Percentiles rank a stretch among this genome's conserved stretches.
Evolutionary conservation across 2,329 filamentous ascomycete species (phyloP).

Genomic region (Emericellopsis atlantica): DNA sequence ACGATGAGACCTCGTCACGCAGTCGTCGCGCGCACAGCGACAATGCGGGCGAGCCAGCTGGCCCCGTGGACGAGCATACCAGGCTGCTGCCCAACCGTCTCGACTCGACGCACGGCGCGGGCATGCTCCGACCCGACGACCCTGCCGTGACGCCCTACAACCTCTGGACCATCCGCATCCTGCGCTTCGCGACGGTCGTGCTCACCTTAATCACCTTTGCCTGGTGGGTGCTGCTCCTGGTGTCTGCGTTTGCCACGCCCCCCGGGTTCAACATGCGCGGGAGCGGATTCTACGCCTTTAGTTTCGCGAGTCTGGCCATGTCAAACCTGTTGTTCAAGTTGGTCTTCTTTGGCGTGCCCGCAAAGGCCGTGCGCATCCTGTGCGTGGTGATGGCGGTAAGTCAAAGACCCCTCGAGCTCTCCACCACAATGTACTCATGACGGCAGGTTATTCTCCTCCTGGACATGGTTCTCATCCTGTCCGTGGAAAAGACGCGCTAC

Average conservation of each 20-base stretch:
- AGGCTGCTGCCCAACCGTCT: slow-evolving; percentile 58
- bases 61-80: slow-evolving; percentile 37
- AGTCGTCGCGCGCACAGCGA: slow-evolving; percentile 8
- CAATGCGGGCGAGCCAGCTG: slow-evolving; percentile 10
- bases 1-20: slow-evolving; percentile 7
- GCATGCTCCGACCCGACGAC: slow-evolving; percentile 25
- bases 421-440: background rate
- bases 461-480: slow-evolving; percentile 67
- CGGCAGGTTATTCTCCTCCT: slow-evolving; percentile 27
- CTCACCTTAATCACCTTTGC: slow-evolving; percentile 65
- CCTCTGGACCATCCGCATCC: slow-evolving; percentile 74
- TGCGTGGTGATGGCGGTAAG: slow-evolving; percentile 49
- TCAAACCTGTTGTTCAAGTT: slow-evolving; percentile 65
- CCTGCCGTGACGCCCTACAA: slow-evolving; percentile 78
- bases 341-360: slow-evolving; percentile 80
- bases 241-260: slow-evolving; percentile 82
- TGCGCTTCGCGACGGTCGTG: slow-evolving; percentile 65
- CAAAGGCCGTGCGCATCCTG: slow-evolving; percentile 63
- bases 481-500: slow-evolving; percentile 59
- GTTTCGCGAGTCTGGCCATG: slow-evolving; percentile 67
- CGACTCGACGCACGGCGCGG: slow-evolving; percentile 26
- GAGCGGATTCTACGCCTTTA: slow-evolving; percentile 84
- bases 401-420: slow-evolving; percentile 2
- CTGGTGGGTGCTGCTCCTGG: slow-evolving; percentile 90
- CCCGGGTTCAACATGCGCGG: slow-evolving; percentile 77